These are phyloP conservation scores for Penicillium griseofulvum DNA, from an alignment of 2,329 filamentous ascomycete genomes.

Conservation along the genomic window DNA sequence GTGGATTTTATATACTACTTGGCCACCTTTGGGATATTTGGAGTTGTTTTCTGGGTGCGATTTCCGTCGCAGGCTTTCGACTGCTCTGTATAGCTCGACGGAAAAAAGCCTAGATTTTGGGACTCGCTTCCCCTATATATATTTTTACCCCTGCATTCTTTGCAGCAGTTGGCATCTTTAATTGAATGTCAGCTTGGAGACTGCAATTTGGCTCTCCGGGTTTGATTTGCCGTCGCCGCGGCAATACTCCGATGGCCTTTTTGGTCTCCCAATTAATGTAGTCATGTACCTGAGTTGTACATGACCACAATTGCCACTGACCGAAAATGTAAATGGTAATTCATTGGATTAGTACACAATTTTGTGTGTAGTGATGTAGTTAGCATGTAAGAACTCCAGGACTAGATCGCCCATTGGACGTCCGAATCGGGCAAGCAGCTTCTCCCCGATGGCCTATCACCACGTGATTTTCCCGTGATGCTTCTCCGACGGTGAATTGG, in stretches of 20 bases:
- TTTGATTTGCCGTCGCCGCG: background rate
- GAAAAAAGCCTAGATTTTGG: background rate
- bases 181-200: background rate
- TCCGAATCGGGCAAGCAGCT: constrained; percentile 17
- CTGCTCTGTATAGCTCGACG: background rate
- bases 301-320: background rate
- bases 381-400: background rate
- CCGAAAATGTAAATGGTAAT: too few species aligned
- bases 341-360: too few species aligned
- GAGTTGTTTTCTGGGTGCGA: background rate
- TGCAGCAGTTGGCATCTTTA: background rate
- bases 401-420: background rate
- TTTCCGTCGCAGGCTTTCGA: background rate
- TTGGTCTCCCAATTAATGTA: background rate
- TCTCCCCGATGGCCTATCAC: constrained; percentile 30
- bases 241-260: background rate
- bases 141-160: background rate
- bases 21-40: background rate
- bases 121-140: background rate
- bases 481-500: constrained; percentile 21
- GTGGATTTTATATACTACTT: background rate
- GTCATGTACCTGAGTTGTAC: background rate
- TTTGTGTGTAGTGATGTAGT: background rate
- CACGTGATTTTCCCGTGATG: constrained; percentile 40
- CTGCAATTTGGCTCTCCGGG: background rate